phyloP scores from a whole-genome alignment of 2,329 filamentous ascomycete species.

The Zasmidium cellare region DNA sequence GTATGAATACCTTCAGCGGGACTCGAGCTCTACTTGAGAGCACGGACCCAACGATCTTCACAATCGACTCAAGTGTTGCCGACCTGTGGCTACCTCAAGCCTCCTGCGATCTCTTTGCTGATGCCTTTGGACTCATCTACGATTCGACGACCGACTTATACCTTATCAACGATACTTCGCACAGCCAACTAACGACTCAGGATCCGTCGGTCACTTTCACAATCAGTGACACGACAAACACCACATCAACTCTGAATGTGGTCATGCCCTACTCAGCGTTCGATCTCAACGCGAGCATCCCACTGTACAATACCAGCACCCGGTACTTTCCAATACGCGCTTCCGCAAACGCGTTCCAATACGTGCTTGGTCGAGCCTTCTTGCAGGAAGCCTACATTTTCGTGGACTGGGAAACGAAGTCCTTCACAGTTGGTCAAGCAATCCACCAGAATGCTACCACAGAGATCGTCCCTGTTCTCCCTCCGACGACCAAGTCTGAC shows the following conservation, averaged over 20 bases:
- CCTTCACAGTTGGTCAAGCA: constrained; percentile 18
- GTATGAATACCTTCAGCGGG: neutral
- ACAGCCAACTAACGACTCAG: constrained; percentile 30
- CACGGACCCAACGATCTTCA: neutral
- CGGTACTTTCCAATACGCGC: constrained; percentile 29
- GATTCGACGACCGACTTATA: constrained; percentile 39
- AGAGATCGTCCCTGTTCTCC: neutral
- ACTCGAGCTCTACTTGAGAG: constrained; percentile 30
- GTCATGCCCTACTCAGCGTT: constrained; percentile 33
- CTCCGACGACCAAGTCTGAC: neutral
- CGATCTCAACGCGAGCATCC: constrained; percentile 27
- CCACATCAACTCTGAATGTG: constrained; percentile 19
- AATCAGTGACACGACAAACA: constrained; percentile 5
- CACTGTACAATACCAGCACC: constrained; percentile 10
- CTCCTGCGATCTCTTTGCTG: constrained; percentile 41
- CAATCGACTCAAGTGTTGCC: constrained; percentile 42
- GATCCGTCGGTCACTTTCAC: constrained; percentile 41
- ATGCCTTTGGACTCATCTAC: constrained; percentile 41
- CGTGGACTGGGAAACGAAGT: constrained; percentile 15
- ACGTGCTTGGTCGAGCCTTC: constrained; percentile 31
- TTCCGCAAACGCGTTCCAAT: constrained; percentile 26
- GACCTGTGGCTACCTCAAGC: constrained; percentile 41
- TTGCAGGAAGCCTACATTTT: constrained; percentile 31
- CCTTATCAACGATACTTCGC: constrained; percentile 39
- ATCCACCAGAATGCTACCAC: neutral